Percentiles rank a stretch among this genome's conserved stretches.
Conservation (phyloP, 176 grass and related monocot species). For the Elymus sibiricus region DNA sequence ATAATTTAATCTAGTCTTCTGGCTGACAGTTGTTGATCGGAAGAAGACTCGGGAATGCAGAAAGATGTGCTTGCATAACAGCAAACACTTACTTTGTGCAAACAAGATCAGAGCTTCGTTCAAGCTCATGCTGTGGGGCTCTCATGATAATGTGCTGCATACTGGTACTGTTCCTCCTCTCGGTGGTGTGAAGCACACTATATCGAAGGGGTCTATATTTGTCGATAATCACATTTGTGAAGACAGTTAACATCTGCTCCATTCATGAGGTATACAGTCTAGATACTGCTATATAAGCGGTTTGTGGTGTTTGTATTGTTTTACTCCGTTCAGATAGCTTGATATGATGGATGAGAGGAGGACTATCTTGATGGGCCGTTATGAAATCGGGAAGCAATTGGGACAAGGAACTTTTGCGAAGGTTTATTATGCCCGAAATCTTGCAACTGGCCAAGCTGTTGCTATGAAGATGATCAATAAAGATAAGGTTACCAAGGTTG, state of each 20-base stretch:
- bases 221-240: constrained; percentile 40
- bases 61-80: constrained; percentile 63
- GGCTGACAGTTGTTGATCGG: constrained; percentile 12
- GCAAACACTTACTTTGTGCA: constrained; percentile 11
- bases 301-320: neutral
- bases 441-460: constrained; percentile 63
- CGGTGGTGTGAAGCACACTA: constrained; percentile 15
- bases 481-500: constrained; percentile 79
- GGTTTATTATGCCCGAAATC: constrained; percentile 87
- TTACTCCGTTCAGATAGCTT: neutral
- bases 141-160: constrained; percentile 27
- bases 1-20: constrained; percentile 24
- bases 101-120: constrained; percentile 25
- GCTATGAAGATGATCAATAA: constrained; percentile 98
- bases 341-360: constrained; percentile 59
- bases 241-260: constrained; percentile 35
- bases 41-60: constrained; percentile 55
- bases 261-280: neutral
- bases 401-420: constrained; percentile 96
- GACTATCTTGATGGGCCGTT: constrained; percentile 72
- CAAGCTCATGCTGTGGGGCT: constrained; percentile 19
- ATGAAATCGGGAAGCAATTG: constrained; percentile 76
- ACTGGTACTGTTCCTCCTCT: constrained; percentile 5
- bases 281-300: neutral
- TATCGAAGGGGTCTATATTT: constrained; percentile 17